Conservation (phyloP, 2,329 filamentous ascomycete species). For the Fusarium nodosum region DNA sequence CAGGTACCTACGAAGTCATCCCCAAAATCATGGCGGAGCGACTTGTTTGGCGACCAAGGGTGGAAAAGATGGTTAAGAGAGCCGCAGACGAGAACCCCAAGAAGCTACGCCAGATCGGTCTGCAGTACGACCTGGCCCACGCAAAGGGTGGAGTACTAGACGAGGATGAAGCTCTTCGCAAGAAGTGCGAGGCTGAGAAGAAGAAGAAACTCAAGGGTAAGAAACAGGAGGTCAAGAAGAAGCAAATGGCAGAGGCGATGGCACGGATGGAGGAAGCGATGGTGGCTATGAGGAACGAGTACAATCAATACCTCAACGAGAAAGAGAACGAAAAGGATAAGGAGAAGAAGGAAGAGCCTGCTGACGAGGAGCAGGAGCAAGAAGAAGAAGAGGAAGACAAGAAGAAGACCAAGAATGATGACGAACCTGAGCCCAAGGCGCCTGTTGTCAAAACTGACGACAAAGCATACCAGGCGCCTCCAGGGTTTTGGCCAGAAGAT, state of each 20-base stretch:
- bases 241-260: slow-evolving; percentile 48
- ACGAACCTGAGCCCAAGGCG: slow-evolving; percentile 26
- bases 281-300: slow-evolving; percentile 47
- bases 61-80: slow-evolving; percentile 71
- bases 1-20: slow-evolving; percentile 76
- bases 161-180: slow-evolving; percentile 59
- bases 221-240: slow-evolving; percentile 47
- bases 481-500: slow-evolving; percentile 43
- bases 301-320: slow-evolving; percentile 37
- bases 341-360: slow-evolving; percentile 10
- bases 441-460: slow-evolving; percentile 15
- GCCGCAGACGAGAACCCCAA: slow-evolving; percentile 64
- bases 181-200: slow-evolving; percentile 46
- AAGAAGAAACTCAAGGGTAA: slow-evolving; percentile 47
- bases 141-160: slow-evolving; percentile 68
- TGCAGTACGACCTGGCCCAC: slow-evolving; percentile 73
- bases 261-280: slow-evolving; percentile 46
- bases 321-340: slow-evolving; percentile 30
- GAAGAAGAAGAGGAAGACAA: slow-evolving; percentile 9
- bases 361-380: slow-evolving; percentile 9
- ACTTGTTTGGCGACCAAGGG: slow-evolving; percentile 60
- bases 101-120: slow-evolving; percentile 72
- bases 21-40: slow-evolving; percentile 74
- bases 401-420: slow-evolving; percentile 19
- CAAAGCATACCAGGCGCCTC: slow-evolving; percentile 29